Evolutionary conservation across 2,329 filamentous ascomycete genomes (phyloP).

Genomic region (Westerdykella aurantiaca): DNA sequence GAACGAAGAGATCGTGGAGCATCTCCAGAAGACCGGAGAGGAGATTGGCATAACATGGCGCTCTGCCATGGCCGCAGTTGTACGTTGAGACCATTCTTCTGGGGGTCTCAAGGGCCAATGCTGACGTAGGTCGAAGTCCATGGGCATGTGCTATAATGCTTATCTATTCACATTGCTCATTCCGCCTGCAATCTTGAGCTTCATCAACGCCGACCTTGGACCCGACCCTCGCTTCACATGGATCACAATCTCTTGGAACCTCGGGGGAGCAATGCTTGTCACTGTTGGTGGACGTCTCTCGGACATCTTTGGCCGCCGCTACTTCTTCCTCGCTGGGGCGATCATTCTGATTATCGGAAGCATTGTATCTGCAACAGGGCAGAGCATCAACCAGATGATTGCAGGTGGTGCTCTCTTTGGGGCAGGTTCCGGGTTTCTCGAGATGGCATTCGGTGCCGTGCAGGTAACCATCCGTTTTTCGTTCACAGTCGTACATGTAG

Average conservation of each 20-base stretch:
- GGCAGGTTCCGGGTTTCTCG: conserved; percentile 38
- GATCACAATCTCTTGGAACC: conserved; percentile 32
- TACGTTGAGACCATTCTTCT: conserved; percentile 3
- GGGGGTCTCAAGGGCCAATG: neutral
- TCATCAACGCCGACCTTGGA: conserved; percentile 31
- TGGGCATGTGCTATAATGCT: conserved; percentile 30
- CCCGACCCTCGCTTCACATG: conserved; percentile 28
- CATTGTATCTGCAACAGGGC: conserved; percentile 38
- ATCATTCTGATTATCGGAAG: conserved; percentile 31
- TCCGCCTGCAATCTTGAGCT: conserved; percentile 26
- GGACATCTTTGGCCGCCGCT: conserved; percentile 38
- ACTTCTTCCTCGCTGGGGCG: conserved; percentile 32
- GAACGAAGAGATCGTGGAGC: conserved; percentile 25
- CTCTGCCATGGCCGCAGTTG: conserved; percentile 20
- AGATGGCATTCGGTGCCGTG: conserved; percentile 37
- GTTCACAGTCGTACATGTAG: neutral
- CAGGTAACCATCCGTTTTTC: conserved; percentile 9
- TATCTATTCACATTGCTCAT: conserved; percentile 32
- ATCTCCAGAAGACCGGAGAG: conserved; percentile 25
- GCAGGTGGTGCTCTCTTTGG: conserved; percentile 39
- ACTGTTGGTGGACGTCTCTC: conserved; percentile 32
- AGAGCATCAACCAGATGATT: conserved; percentile 40
- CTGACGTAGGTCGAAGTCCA: conserved; percentile 8
- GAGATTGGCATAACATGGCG: conserved; percentile 27
- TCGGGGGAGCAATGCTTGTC: conserved; percentile 29